Conservation (phyloP, 371 early-diverging fungal genomes). For the Apophysomyces variabilis region DNA sequence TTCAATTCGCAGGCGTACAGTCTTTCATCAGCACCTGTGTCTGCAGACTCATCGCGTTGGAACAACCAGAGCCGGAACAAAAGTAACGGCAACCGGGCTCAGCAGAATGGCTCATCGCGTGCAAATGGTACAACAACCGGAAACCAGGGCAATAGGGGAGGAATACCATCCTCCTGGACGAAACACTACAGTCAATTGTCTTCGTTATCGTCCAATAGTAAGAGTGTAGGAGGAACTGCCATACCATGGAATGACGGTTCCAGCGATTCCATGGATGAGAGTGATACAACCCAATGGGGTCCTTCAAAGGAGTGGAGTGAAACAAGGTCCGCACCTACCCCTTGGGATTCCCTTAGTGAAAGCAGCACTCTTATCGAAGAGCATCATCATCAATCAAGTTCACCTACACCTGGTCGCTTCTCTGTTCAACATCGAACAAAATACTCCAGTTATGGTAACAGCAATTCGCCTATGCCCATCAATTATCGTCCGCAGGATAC, state of each 20-base stretch:
- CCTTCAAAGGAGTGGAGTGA: not conserved
- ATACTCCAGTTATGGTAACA: not conserved
- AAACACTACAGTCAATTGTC: not conserved
- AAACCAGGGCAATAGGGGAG: no score
- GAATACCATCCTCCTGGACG: no score
- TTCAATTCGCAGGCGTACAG: no score
- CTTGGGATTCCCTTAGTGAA: not conserved
- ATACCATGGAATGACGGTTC: not conserved
- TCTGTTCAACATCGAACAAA: not conserved
- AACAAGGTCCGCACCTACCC: not conserved
- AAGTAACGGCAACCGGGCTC: no score
- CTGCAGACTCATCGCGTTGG: no score
- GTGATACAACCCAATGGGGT: not conserved
- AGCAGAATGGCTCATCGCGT: no score
- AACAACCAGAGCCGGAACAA: no score
- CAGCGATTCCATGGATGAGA: not conserved
- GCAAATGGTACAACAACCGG: no score
- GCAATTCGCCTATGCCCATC: not conserved
- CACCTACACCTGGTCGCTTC: not conserved
- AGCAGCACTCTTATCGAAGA: not conserved
- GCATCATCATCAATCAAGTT: not conserved
- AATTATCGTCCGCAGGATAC: not conserved
- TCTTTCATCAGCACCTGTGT: no score
- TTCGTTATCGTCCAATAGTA: not conserved
- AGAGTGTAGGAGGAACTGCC: not conserved